A percentile compares a stretch with the other conserved stretches of the same genome.
These are phyloP conservation scores for Fusarium coffeatum DNA, from an alignment of 2,329 filamentous ascomycete species.

Conservation along the genomic window DNA sequence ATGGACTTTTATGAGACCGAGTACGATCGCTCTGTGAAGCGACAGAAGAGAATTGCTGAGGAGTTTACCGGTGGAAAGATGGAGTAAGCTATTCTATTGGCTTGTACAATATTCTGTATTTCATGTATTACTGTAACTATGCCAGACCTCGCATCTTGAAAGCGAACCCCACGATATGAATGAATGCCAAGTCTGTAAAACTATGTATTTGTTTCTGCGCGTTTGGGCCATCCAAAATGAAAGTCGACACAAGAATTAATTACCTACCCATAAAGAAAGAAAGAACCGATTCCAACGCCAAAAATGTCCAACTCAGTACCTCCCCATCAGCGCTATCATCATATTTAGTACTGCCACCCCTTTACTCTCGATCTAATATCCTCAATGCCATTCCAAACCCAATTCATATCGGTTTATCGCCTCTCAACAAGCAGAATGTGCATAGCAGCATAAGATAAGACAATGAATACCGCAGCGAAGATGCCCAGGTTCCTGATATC, in stretches of 20 bases:
- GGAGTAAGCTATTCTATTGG: slow-evolving; percentile 48
- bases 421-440: slow-evolving; percentile 93
- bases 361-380: slow-evolving; percentile 6
- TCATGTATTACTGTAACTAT: slow-evolving; percentile 42
- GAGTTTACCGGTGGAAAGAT: slow-evolving; percentile 71
- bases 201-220: slow-evolving; percentile 11
- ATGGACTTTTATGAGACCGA: slow-evolving; percentile 54
- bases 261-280: not conserved
- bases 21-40: slow-evolving; percentile 59
- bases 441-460: slow-evolving; percentile 92
- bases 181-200: not conserved
- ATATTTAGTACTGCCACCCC: not conserved
- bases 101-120: slow-evolving; percentile 45
- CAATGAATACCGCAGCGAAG: slow-evolving; percentile 84
- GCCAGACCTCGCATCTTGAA: slow-evolving; percentile 29
- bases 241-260: slow-evolving; percentile 11
- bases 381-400: not conserved
- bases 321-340: slow-evolving; percentile 11
- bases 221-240: not conserved
- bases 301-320: slow-evolving; percentile 9
- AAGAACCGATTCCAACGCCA: slow-evolving; percentile 25
- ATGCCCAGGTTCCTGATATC: slow-evolving; percentile 85
- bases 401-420: slow-evolving; percentile 53
- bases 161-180: not conserved
- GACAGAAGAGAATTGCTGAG: slow-evolving; percentile 68